Evolutionary conservation across 2,329 filamentous ascomycete species (phyloP).

Genomic region (Colletotrichum aenigma): DNA sequence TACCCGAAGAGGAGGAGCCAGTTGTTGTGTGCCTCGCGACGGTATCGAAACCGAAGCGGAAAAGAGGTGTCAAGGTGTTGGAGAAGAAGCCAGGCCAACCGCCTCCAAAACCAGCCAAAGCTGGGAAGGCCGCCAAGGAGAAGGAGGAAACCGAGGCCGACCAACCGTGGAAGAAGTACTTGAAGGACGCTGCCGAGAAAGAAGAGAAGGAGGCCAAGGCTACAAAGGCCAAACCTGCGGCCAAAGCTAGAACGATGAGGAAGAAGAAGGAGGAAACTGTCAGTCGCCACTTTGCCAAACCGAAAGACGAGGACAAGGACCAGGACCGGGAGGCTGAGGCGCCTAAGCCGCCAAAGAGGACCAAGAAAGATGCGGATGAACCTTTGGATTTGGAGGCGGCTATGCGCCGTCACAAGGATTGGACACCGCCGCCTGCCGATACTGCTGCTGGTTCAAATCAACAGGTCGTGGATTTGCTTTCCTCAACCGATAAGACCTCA

Average conservation of each 20-base stretch:
- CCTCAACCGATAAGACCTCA: slow-evolving; percentile 23
- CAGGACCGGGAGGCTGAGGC: slow-evolving; percentile 24
- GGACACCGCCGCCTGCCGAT: slow-evolving; percentile 68
- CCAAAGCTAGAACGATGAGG: slow-evolving; percentile 14
- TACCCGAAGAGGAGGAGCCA: slow-evolving; percentile 1
- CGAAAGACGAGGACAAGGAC: slow-evolving; percentile 18
- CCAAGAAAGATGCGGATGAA: slow-evolving; percentile 25
- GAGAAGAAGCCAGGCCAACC: slow-evolving; percentile 17
- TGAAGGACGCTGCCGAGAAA: slow-evolving; percentile 9
- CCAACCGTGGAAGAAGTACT: slow-evolving; percentile 40
- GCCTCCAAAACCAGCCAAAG: neutral
- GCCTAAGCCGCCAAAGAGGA: neutral
- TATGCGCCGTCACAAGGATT: slow-evolving; percentile 60
- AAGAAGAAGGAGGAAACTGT: slow-evolving; percentile 32
- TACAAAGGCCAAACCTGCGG: slow-evolving; percentile 27
- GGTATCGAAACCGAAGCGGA: slow-evolving; percentile 14
- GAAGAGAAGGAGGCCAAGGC: neutral
- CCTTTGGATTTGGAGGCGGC: slow-evolving; percentile 51
- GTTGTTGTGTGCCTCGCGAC: slow-evolving; percentile 4
- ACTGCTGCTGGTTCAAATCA: slow-evolving; percentile 32
- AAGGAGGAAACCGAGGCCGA: neutral
- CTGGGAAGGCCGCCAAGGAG: neutral
- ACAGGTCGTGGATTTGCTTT: slow-evolving; percentile 32
- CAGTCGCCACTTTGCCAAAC: slow-evolving; percentile 36
- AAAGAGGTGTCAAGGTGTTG: slow-evolving; percentile 7